phyloP scores from a whole-genome alignment of 2,329 filamentous ascomycete species.

The Aspergillus sp. region DNA sequence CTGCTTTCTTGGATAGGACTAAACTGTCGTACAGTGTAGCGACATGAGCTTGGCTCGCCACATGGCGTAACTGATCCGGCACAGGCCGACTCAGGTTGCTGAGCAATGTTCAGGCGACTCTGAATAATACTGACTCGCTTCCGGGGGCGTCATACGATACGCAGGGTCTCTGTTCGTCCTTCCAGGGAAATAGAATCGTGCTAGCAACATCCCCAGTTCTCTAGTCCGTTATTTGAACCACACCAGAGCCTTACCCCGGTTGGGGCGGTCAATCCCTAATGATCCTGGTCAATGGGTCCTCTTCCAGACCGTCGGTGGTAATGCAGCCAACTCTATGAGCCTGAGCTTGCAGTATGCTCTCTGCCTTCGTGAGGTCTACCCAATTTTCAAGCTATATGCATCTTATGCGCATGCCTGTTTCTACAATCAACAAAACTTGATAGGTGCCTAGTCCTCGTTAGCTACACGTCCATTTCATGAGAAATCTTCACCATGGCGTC shows the following conservation, averaged over 20 bases:
- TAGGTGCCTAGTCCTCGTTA: not conserved
- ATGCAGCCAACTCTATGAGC: too few species aligned
- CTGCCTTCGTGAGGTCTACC: too few species aligned
- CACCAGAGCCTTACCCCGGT: not conserved
- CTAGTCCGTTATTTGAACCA: not conserved
- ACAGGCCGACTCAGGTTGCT: not conserved
- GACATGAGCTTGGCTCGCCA: not conserved
- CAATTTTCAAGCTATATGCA: not conserved
- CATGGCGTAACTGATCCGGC: not conserved
- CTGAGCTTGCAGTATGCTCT: too few species aligned
- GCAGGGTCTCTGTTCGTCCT: not conserved
- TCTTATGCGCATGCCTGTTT: not conserved
- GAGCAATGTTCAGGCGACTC: not conserved
- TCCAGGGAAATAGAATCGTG: not conserved
- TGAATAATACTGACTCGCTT: not conserved
- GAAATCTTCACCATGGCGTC: slow-evolving; percentile 35
- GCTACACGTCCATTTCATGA: slow-evolving; percentile 25
- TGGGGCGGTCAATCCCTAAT: not conserved
- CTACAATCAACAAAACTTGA: too few species aligned
- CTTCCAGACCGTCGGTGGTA: not conserved
- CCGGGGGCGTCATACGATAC: not conserved
- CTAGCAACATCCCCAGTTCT: not conserved
- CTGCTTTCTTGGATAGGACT: not conserved
- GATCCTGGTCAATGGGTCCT: not conserved
- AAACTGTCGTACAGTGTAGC: not conserved